phyloP scores from a whole-genome alignment of 2,329 filamentous ascomycete genomes.

The Colletotrichum sojae region DNA sequence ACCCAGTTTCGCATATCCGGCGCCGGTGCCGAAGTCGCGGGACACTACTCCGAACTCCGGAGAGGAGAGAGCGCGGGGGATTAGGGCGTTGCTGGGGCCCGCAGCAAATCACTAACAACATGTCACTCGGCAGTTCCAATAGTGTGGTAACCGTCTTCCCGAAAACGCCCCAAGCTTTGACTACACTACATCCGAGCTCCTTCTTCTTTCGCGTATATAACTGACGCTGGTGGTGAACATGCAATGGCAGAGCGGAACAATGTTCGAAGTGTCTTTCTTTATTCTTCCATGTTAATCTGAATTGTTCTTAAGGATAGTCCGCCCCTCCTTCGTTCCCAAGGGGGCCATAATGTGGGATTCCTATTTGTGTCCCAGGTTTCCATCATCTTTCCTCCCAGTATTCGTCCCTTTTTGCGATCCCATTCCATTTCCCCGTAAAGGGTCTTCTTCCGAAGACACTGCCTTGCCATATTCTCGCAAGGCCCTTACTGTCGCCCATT shows the following conservation, averaged over 20 bases:
- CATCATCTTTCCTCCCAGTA: neutral
- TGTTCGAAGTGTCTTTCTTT: neutral
- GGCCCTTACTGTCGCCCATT: constrained; percentile 4
- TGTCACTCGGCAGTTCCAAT: too few species aligned
- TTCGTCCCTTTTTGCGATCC: constrained; percentile 8
- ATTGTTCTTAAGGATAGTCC: constrained; percentile 20
- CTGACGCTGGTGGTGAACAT: too few species aligned
- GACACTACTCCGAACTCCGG: constrained; percentile 25
- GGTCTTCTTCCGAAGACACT: neutral
- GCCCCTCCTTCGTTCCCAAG: neutral
- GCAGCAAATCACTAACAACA: neutral
- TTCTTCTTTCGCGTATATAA: too few species aligned
- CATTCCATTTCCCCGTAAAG: neutral
- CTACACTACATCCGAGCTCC: too few species aligned
- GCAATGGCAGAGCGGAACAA: too few species aligned
- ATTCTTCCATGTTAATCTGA: constrained; percentile 8
- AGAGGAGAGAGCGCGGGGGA: neutral
- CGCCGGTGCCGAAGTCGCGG: constrained; percentile 33
- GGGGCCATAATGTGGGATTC: too few species aligned
- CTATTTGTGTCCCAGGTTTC: neutral
- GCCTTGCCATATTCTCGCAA: neutral
- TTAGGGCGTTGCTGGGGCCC: neutral
- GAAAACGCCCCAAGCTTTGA: too few species aligned
- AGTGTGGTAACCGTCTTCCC: too few species aligned
- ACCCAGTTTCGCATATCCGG: constrained; percentile 25